phyloP scores from a whole-genome alignment of 441 rosid species.

The Heliophila coronopifolia region DNA sequence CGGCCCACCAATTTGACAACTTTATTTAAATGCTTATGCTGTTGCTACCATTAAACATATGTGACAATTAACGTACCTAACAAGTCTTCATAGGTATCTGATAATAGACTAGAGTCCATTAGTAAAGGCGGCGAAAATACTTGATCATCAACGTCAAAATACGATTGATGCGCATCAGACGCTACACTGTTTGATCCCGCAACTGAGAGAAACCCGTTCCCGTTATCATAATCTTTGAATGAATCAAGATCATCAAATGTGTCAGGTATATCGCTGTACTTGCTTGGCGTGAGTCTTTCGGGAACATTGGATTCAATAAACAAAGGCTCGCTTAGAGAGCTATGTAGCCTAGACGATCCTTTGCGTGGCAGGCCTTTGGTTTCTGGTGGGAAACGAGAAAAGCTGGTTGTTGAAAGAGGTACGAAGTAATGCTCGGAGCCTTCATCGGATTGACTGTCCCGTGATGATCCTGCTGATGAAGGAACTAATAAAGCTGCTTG shows the following conservation, averaged over 20 bases:
- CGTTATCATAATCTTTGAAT: conserved; percentile 57
- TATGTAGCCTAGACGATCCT: conserved; percentile 51
- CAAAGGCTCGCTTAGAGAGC: conserved; percentile 45
- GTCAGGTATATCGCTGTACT: conserved; percentile 55
- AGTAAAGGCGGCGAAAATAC: conserved; percentile 92
- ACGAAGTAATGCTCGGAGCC: conserved; percentile 83
- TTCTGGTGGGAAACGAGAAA: conserved; percentile 48
- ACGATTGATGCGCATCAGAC: conserved; percentile 49
- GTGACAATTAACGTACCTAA: conserved; percentile 51
- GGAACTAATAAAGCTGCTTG: conserved; percentile 73
- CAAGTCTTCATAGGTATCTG: conserved; percentile 82
- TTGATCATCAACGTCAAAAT: conserved; percentile 70
- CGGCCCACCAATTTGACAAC: too few relatives aligned
- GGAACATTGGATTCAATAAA: conserved; percentile 38
- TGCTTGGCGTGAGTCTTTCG: conserved; percentile 43
- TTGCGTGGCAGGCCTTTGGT: conserved; percentile 39
- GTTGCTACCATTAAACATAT: neutral
- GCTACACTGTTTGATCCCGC: conserved; percentile 52
- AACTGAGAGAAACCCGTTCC: conserved; percentile 67
- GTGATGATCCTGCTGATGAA: conserved; percentile 57
- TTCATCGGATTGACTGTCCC: conserved; percentile 68
- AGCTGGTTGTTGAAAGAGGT: conserved; percentile 60
- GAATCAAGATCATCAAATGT: conserved; percentile 58
- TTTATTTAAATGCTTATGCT: too few relatives aligned
- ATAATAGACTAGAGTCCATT: conserved; percentile 64